Percentiles rank a stretch among this genome's conserved stretches.
These are phyloP conservation scores for Candida railenensis DNA, from an alignment of 805 yeast species.

Conservation along the genomic window DNA sequence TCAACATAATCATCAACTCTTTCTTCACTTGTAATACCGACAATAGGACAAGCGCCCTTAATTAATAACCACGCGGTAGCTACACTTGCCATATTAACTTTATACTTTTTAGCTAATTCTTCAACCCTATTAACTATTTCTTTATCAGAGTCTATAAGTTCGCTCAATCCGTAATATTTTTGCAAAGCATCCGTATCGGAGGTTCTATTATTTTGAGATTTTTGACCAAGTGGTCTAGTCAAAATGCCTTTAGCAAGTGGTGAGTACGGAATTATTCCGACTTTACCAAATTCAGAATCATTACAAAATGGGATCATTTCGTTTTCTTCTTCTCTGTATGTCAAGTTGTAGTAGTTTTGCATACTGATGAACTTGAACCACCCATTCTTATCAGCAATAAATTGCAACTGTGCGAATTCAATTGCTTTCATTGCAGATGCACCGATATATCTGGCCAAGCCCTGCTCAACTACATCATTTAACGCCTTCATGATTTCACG, in stretches of 20 bases:
- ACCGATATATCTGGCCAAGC: slow-evolving; percentile 55
- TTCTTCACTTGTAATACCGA: slow-evolving; percentile 15
- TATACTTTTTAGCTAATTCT: slow-evolving; percentile 46
- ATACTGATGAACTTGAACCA: slow-evolving; percentile 61
- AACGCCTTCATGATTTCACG: slow-evolving; percentile 58
- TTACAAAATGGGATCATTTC: slow-evolving; percentile 57
- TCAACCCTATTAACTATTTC: slow-evolving; percentile 44
- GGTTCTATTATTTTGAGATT: slow-evolving; percentile 10
- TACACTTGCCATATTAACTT: slow-evolving; percentile 43
- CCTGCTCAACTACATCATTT: slow-evolving; percentile 48
- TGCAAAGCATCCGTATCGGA: slow-evolving; percentile 10
- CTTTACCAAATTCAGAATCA: slow-evolving; percentile 39
- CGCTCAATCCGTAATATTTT: slow-evolving; percentile 10
- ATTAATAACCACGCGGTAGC: slow-evolving; percentile 21
- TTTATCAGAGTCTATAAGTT: slow-evolving; percentile 14
- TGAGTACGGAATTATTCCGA: slow-evolving; percentile 62
- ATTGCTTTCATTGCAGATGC: slow-evolving; percentile 61
- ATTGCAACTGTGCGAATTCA: slow-evolving; percentile 55
- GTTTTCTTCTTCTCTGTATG: slow-evolving; percentile 64
- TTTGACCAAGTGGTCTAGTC: slow-evolving; percentile 41
- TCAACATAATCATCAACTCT: slow-evolving; percentile 18
- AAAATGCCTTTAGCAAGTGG: slow-evolving; percentile 57
- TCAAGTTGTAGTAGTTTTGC: slow-evolving; percentile 58
- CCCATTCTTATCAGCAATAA: slow-evolving; percentile 52
- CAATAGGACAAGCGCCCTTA: slow-evolving; percentile 19